These are phyloP conservation scores for Botrytis deweyae DNA, from an alignment of 2,329 filamentous ascomycete species.

Conservation along the genomic window DNA sequence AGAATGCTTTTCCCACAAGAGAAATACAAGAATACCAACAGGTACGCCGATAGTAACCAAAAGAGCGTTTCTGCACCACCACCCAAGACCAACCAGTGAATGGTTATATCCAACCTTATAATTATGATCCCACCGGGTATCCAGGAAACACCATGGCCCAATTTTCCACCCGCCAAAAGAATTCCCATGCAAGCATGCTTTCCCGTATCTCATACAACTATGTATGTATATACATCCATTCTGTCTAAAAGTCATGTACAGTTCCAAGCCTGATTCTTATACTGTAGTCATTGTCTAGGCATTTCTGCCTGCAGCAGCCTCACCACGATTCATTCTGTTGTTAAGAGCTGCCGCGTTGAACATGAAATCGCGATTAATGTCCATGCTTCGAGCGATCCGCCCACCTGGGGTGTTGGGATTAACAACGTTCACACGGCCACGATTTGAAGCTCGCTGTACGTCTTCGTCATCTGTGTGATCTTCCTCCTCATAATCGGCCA, in stretches of 20 bases:
- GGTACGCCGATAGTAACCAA: neutral
- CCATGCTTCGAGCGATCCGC: conserved; percentile 39
- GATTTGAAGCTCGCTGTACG: conserved; percentile 28
- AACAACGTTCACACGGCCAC: conserved; percentile 38
- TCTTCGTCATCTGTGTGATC: conserved; percentile 38
- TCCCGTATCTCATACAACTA: neutral
- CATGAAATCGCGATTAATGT: conserved; percentile 40
- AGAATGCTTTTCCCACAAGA: neutral
- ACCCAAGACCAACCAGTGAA: neutral
- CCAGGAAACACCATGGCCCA: conserved; percentile 6
- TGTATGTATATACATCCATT: neutral
- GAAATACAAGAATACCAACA: neutral
- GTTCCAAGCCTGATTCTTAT: neutral
- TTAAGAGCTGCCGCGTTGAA: conserved; percentile 27
- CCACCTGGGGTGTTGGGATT: conserved; percentile 40
- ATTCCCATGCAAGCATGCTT: conserved; percentile 3
- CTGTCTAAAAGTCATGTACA: neutral
- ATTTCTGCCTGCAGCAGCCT: neutral
- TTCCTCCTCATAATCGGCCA: conserved; percentile 38
- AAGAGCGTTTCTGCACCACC: neutral
- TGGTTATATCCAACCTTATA: conserved; percentile 1
- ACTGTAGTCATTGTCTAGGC: neutral
- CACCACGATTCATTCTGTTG: conserved; percentile 1
- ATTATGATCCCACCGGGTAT: conserved; percentile 6
- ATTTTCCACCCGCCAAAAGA: conserved; percentile 1